Base-by-base conservation (phyloP, 495 filamentous ascomycete species). In the Penicillium egyptiacum region DNA sequence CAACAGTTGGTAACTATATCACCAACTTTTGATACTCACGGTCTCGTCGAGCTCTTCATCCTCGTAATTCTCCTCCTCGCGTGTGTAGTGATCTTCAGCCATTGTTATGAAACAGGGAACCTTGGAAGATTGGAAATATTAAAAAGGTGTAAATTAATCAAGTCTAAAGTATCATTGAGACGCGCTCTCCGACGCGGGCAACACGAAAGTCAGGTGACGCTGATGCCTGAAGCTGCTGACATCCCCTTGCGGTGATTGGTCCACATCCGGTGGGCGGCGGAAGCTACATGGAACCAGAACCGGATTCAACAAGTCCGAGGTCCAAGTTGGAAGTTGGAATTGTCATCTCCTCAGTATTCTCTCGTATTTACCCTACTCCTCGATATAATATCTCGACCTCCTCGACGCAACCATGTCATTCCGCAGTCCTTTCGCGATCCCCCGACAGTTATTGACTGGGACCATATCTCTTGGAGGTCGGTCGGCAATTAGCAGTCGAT, bases 1-100 rank as follows among this genome's bases (percentile, higher is more conserved):
- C 42, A 53, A 51, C 35, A 50, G 4, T 56, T 16, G 51, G 42
- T 23, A 43, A 43, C 22, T 31, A 44, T 46, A 42, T 54, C 57
- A 55, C 47, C 25, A 45, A 20, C 19, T 50, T 40, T 26, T 28
- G 25, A 50, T 45, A 66, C 78, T 67, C 75, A 91, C 89, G 14
- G 79, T 75, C 59, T 94, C 86, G 69, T 90, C 89, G 22, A 88
- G 65, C 65, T 90, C 84, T 28, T 86, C 87, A 20, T 88, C 86
- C 50, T 89, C 86, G 17, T 77, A 75, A 20, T 78, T 78, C 1
- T 83, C 80, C 12, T 80, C 79, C 48, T 77, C 77, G 12, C 69
- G 72, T 25, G 67, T 50, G 46, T 67, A 66, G 17, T 68, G 70
- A 6, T 75, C 71, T 7, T 79, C 79, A 12, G 75, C 73, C 80